phyloP scores from a whole-genome alignment of 2,329 filamentous ascomycete genomes.

The Chaetomium globosum region DNA sequence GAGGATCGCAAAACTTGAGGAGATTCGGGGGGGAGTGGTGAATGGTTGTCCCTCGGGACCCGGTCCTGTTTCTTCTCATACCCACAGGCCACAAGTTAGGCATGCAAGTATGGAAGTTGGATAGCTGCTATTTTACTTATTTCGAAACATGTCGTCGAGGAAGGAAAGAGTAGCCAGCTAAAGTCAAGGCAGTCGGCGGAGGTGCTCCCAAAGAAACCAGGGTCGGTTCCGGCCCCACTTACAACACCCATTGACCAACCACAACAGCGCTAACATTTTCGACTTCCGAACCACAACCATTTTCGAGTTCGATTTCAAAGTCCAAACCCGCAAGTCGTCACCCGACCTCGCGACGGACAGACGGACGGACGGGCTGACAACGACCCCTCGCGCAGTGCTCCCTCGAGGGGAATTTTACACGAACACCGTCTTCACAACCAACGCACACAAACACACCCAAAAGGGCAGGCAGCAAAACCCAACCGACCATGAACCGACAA shows the following conservation, averaged over 20 bases:
- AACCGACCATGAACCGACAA: conserved; percentile 34
- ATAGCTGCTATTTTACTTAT: background rate
- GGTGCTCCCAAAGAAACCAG: background rate
- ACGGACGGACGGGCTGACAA: background rate
- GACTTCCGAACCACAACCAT: conserved; percentile 23
- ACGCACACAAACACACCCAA: background rate
- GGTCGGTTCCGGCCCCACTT: conserved; percentile 2
- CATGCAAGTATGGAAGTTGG: no score
- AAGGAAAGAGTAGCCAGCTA: background rate
- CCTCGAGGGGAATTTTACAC: background rate
- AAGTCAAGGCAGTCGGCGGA: background rate
- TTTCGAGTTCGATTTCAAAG: conserved; percentile 21
- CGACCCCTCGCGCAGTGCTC: conserved; percentile 10
- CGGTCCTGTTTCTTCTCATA: background rate
- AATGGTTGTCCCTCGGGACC: background rate
- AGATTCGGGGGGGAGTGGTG: background rate
- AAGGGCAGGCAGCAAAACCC: background rate
- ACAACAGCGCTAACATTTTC: conserved; percentile 29
- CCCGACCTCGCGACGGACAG: conserved; percentile 5
- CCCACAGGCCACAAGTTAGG: no score
- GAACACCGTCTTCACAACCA: background rate
- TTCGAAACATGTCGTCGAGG: background rate
- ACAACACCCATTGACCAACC: conserved; percentile 28
- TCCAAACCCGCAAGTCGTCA: conserved; percentile 2
- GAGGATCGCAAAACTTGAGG: background rate